Evolutionary conservation across 1,139 yeast species (phyloP), one percentile per base, ranked within the genome.

Genomic region (Yamadazyma sp.): DNA sequence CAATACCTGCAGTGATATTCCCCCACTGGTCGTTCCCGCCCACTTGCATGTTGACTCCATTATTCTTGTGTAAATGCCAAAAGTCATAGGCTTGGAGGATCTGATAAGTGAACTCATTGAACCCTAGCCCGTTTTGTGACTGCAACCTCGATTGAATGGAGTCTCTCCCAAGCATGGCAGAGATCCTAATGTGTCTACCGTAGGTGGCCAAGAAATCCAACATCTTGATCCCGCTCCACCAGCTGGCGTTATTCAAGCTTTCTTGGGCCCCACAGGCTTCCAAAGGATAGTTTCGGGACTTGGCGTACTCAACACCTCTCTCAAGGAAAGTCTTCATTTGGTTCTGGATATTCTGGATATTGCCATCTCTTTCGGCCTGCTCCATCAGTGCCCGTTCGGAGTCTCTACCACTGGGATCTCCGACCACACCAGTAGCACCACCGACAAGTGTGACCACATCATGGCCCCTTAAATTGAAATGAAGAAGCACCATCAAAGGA

Each of bases 21-120:
- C 99, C 99, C 92, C 97, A 92, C 62, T 92, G 99, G 58, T 92
- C 98, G 56, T 86, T 89, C 7, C 99, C 99, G 12, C 99, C 99
- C 18, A 94, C 80, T 63, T 92, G 97, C 26, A 89, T 62, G 36
- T 75, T 70, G 32, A 92, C 94, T 3, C 69, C 64, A 29, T 78
- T 66, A 12, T 75, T 59, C 33, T 73, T 73, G 64, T 80, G 81
- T 48, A 94, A 66, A 55, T 91, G 89, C 77, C 86, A 89, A 56
- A 89, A 94, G 58, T 92, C 99, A 59, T 80, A 92, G 0, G 97
- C 98, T 59, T 92, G 99, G 37, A 92, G 64, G 15, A 92, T 71
- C 58, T 92, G 99, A 60, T 92, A 92, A 1, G 96, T 77, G 58
- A 92, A 92, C 62, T 92, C 99, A 55, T 91, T 88, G 61, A 85